phyloP scores from a whole-genome alignment of 2,329 filamentous ascomycete genomes.

The Venturia carpophila region DNA sequence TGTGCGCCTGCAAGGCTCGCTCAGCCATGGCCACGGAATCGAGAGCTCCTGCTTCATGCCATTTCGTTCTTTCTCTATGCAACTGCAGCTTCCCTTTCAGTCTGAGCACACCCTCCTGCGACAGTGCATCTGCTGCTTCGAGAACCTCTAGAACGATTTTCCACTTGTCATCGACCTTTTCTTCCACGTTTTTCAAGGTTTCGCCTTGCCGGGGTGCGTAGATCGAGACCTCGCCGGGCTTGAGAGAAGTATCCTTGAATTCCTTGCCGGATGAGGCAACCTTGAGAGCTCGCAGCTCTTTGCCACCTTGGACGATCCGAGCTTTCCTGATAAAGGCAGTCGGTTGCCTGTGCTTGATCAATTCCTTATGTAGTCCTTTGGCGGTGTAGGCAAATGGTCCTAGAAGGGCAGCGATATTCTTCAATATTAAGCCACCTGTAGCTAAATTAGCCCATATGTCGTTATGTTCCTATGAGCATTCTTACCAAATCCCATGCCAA shows the following conservation, averaged over 20 bases:
- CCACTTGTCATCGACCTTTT: conserved; percentile 16
- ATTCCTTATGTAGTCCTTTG: conserved; percentile 57
- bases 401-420: conserved; percentile 54
- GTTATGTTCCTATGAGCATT: neutral
- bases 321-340: conserved; percentile 17
- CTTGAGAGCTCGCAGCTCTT: conserved; percentile 13
- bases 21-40: conserved; percentile 13
- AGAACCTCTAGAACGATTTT: conserved; percentile 13
- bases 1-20: conserved; percentile 16
- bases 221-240: neutral
- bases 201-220: conserved; percentile 8
- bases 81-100: neutral
- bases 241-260: neutral
- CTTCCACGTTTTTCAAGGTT: conserved; percentile 7
- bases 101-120: conserved; percentile 9
- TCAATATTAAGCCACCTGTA: conserved; percentile 49
- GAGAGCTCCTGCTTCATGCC: conserved; percentile 13
- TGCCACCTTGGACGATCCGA: conserved; percentile 16
- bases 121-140: neutral
- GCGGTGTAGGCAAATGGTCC: conserved; percentile 55
- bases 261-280: neutral
- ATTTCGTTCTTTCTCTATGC: conserved; percentile 1
- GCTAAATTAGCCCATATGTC: neutral
- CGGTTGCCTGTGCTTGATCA: conserved; percentile 33
- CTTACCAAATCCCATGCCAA: conserved; percentile 52